Evolutionary conservation across 352 stramenopile genomes (phyloP).

Genomic region (Globisporangium heterothallicum): DNA sequence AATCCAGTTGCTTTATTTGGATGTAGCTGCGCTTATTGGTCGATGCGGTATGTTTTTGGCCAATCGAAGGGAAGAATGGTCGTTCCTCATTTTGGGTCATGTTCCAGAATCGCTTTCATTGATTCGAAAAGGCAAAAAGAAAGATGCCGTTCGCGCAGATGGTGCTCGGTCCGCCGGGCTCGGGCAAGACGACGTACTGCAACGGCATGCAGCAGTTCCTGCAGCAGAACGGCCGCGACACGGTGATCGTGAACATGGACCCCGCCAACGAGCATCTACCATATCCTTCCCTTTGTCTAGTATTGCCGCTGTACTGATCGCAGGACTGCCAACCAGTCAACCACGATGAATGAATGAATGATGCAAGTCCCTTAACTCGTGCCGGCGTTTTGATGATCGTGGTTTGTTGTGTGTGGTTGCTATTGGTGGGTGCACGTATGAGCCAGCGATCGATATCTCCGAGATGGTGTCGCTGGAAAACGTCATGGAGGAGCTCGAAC

Average conservation of each 20-base stretch:
- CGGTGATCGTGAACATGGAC: slow-evolving; percentile 97
- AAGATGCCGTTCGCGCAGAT: slow-evolving; percentile 76
- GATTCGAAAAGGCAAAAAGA: slow-evolving; percentile 1
- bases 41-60: not conserved
- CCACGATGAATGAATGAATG: not conserved
- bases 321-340: not conserved
- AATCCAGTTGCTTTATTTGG: not conserved
- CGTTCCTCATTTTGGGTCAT: no score
- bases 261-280: slow-evolving; percentile 93
- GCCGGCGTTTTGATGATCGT: not conserved
- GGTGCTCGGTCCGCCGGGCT: slow-evolving; percentile 70
- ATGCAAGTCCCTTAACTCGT: slow-evolving; percentile 5
- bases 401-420: not conserved
- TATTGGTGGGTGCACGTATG: slow-evolving; percentile 25
- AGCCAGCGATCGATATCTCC: slow-evolving; percentile 88
- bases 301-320: no score
- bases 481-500: slow-evolving; percentile 91
- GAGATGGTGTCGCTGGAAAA: slow-evolving; percentile 96
- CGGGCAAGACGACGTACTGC: slow-evolving; percentile 98
- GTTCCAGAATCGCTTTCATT: no score
- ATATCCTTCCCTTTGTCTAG: slow-evolving; percentile 10
- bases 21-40: not conserved
- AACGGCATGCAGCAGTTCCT: slow-evolving; percentile 96
- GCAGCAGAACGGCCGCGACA: slow-evolving; percentile 49
- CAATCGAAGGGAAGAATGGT: slow-evolving; percentile 3